Evolutionary conservation across 495 filamentous ascomycete species (phyloP).

Genomic region (Aspergillus nidulans): DNA sequence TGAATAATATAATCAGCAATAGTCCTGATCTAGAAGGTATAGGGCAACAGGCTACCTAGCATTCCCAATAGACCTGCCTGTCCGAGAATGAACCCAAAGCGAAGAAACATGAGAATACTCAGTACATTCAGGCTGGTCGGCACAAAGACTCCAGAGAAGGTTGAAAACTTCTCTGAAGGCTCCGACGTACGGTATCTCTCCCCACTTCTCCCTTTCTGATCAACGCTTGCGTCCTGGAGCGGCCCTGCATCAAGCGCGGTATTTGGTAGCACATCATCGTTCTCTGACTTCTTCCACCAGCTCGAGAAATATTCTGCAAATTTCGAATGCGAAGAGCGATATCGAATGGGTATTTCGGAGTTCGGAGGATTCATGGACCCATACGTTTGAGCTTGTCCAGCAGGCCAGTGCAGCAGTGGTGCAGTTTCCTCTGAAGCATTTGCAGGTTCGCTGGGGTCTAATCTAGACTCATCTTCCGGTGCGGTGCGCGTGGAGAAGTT

Average conservation of each 20-base stretch:
- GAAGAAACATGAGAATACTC: slow-evolving; percentile 88
- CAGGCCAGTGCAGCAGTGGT: slow-evolving; percentile 21
- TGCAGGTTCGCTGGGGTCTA: slow-evolving; percentile 37
- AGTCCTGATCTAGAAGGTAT: not conserved
- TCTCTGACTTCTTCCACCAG: slow-evolving; percentile 24
- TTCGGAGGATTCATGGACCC: slow-evolving; percentile 23
- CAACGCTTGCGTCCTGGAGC: slow-evolving; percentile 25
- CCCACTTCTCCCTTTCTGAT: slow-evolving; percentile 35
- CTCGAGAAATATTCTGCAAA: slow-evolving; percentile 24
- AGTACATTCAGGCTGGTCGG: slow-evolving; percentile 85
- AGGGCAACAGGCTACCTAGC: slow-evolving; percentile 50
- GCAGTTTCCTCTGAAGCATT: slow-evolving; percentile 20
- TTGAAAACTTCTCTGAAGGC: slow-evolving; percentile 59
- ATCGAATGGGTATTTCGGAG: slow-evolving; percentile 13
- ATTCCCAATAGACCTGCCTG: slow-evolving; percentile 77
- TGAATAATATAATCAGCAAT: slow-evolving; percentile 14
- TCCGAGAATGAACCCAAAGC: slow-evolving; percentile 76
- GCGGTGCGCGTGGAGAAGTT: slow-evolving; percentile 53
- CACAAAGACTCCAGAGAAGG: slow-evolving; percentile 78
- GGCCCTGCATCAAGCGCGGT: slow-evolving; percentile 21
- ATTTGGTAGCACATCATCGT: slow-evolving; percentile 14
- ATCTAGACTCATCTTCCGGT: slow-evolving; percentile 50
- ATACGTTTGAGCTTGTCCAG: slow-evolving; percentile 25
- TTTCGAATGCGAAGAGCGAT: slow-evolving; percentile 20
- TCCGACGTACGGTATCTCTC: slow-evolving; percentile 45